Conservation (phyloP, 192 early-diverging fungal species). For the Linnemannia schmuckeri region DNA sequence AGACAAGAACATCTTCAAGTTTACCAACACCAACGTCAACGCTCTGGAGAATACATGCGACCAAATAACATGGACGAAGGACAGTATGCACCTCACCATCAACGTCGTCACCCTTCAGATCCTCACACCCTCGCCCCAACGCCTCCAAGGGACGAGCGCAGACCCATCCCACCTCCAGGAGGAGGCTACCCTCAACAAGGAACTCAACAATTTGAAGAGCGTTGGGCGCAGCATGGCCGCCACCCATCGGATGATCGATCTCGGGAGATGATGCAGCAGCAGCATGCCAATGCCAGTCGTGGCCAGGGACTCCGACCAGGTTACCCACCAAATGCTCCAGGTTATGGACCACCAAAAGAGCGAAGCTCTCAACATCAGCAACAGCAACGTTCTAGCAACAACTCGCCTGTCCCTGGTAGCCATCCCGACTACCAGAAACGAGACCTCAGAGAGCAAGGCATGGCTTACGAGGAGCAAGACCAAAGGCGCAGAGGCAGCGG, state of each 20-base stretch:
- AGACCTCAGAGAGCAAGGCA: conserved; percentile 12
- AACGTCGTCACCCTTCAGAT: conserved; percentile 26
- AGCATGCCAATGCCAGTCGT: neutral
- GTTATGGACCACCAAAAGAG: neutral
- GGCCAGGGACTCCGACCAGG: neutral
- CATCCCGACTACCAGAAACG: conserved; percentile 9
- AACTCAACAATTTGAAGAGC: conserved; percentile 23
- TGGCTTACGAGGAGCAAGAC: conserved; percentile 22
- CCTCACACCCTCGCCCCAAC: conserved; percentile 36
- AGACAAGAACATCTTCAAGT: conserved; percentile 33
- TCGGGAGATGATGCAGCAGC: conserved; percentile 19
- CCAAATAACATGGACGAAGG: conserved; percentile 29
- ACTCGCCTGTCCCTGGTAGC: conserved; percentile 1
- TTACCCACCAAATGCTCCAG: neutral
- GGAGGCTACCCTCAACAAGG: neutral
- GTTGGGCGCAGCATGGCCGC: conserved; percentile 31
- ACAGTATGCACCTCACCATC: conserved; percentile 5
- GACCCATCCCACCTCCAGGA: conserved; percentile 2
- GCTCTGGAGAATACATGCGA: conserved; percentile 30
- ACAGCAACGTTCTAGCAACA: conserved; percentile 13
- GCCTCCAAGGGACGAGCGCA: conserved; percentile 47
- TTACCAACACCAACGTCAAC: conserved; percentile 50
- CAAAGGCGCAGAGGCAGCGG: neutral
- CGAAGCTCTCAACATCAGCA: neutral
- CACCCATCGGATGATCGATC: conserved; percentile 36